Evolutionary conservation across 176 grass and related monocot genomes (phyloP), one percentile per base, ranked within the genome.

Genomic region (Phyllostachys edulis): DNA sequence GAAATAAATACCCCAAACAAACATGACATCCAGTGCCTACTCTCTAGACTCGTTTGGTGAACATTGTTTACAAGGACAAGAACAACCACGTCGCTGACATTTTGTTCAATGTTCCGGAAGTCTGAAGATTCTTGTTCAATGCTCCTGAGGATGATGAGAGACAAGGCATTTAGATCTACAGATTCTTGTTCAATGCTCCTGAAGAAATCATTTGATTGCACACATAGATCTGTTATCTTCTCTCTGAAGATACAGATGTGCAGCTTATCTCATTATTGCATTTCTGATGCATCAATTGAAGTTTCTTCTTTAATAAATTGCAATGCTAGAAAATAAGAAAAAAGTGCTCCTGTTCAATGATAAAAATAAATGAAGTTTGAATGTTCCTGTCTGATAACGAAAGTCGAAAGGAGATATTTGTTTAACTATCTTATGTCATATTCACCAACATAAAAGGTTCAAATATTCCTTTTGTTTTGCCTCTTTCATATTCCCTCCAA

Each of bases 381-480:
- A 73, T 74, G 55, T 63, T 74, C 18, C 2, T 74, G 56, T 74
- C 27, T 62, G 69, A 24, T 62, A 63, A 64, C 17, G 15, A 11
- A 12, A 45, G 39, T 40, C 39, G 39, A 73, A 79, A 87, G 81
- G 27, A 66, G 49, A 32, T 15, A 37, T 64, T 86, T 77, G 55
- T 44, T 59, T 37, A 36, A 20, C 46, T 17, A 37, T 36, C 60
- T 39, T 37, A 16, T 90, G 66, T 71, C 72, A 72, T 86, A 57
- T 64, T 71, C 45, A 71, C 79, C 79, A 78, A 24, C 79, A 86
- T 73, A 68, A 77, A 90, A 87, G 67, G 67, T 11, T 73, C 50
- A 87, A 62, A 83, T 90, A 83, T 90, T 90, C 88, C 84, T 67
- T 79, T 50, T 87, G 84, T 79, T 69, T 73, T 21, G 12, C 40